Percentiles rank a stretch among this genome's conserved stretches.
These are phyloP conservation scores for Bipolaris cookei DNA, from an alignment of 2,329 filamentous ascomycete genomes.

Conservation along the genomic window DNA sequence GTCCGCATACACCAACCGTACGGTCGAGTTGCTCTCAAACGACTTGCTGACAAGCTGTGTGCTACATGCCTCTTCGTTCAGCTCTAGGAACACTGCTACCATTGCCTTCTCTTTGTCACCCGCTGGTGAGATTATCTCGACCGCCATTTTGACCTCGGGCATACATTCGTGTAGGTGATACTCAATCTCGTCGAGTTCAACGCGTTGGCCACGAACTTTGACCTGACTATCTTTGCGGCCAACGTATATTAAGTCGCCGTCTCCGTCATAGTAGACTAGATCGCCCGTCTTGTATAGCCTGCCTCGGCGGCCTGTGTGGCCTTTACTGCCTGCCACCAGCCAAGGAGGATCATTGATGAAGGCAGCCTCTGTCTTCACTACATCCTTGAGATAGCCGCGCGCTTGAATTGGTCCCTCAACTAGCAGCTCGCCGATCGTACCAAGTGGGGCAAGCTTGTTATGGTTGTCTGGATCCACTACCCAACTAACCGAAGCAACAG, in stretches of 20 bases:
- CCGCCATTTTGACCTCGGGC: background rate
- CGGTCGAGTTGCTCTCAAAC: no score
- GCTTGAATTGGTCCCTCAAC: constrained; percentile 32
- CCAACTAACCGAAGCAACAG: constrained; percentile 22
- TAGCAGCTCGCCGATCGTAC: constrained; percentile 31
- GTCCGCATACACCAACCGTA: no score
- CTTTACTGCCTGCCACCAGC: background rate
- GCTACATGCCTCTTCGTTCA: no score
- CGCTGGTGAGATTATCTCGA: background rate
- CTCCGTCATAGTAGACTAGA: constrained; percentile 18
- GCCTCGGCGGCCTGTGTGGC: background rate
- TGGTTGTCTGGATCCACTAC: constrained; percentile 34
- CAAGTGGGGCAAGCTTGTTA: constrained; percentile 25
- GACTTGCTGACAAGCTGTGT: no score
- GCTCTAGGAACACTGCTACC: constrained; percentile 1
- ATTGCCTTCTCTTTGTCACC: background rate
- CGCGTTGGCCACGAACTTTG: constrained; percentile 33
- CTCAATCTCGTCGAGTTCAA: constrained; percentile 32
- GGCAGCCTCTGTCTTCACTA: constrained; percentile 19
- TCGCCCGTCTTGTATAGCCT: constrained; percentile 42
- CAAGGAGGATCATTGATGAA: constrained; percentile 20
- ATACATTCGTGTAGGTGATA: background rate
- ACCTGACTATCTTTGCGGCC: constrained; percentile 33
- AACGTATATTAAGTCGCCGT: constrained; percentile 23
- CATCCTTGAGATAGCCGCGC: constrained; percentile 31